Percentiles rank a stretch among this genome's conserved stretches.
Conservation (phyloP, 1,139 yeast genomes). For the Pneumocystis wakefieldiae region DNA sequence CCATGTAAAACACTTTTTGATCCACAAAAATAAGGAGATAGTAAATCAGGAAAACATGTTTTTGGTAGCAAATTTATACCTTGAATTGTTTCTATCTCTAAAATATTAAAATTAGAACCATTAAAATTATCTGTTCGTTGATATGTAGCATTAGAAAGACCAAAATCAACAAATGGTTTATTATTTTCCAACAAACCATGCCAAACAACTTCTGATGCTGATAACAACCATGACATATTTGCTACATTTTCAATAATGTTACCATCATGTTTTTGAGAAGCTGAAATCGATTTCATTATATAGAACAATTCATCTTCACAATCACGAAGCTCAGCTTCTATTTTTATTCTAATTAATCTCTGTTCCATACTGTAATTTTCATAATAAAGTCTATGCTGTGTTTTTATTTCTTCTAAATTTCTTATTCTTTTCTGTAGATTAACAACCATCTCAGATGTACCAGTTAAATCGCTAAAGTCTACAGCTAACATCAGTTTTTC, state of each 20-base stretch:
- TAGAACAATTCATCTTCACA: slow-evolving; percentile 40
- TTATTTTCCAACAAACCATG: slow-evolving; percentile 50
- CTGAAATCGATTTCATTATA: slow-evolving; percentile 51
- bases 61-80: slow-evolving; percentile 52
- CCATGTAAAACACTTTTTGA: slow-evolving; percentile 19
- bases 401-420: slow-evolving; percentile 32
- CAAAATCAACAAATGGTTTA: slow-evolving; percentile 57
- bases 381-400: slow-evolving; percentile 28
- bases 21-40: slow-evolving; percentile 35
- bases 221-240: slow-evolving; percentile 42
- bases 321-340: slow-evolving; percentile 14
- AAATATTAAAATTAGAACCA: slow-evolving; percentile 45
- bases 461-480: slow-evolving; percentile 47
- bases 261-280: slow-evolving; percentile 28
- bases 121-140: slow-evolving; percentile 47
- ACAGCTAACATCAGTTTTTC: slow-evolving; percentile 54
- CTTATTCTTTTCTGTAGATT: slow-evolving; percentile 43
- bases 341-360: slow-evolving; percentile 15
- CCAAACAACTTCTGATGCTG: slow-evolving; percentile 58
- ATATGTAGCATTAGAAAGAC: slow-evolving; percentile 48
- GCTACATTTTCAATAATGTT: slow-evolving; percentile 24
- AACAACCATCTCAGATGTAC: slow-evolving; percentile 38
- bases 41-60: slow-evolving; percentile 54
- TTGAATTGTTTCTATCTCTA: slow-evolving; percentile 49
- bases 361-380: slow-evolving; percentile 1